phyloP scores from a whole-genome alignment of 2,329 filamentous ascomycete genomes.

The Sarocladium kiliense region DNA sequence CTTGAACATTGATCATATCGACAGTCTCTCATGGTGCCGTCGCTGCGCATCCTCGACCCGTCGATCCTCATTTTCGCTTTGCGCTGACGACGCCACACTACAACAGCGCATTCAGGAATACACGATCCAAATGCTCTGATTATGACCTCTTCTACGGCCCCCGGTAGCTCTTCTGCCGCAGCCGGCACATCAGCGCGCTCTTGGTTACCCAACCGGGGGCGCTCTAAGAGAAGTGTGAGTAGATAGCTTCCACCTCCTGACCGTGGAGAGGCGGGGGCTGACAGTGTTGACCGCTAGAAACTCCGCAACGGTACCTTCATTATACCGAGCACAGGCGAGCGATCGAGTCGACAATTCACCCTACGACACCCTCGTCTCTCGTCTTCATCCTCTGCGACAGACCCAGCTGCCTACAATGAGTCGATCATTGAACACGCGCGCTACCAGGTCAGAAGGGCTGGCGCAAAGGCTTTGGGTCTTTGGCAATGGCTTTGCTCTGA shows the following conservation, averaged over 20 bases:
- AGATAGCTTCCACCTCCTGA: not conserved
- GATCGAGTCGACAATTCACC: conserved; percentile 73
- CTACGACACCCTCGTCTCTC: conserved; percentile 41
- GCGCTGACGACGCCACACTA: not conserved
- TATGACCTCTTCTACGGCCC: not conserved
- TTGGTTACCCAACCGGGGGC: conserved; percentile 6
- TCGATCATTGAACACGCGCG: conserved; percentile 1
- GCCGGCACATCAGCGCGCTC: conserved; percentile 3
- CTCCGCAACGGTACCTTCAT: conserved; percentile 83
- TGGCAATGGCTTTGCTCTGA: conserved; percentile 64
- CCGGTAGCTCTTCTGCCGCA: not conserved
- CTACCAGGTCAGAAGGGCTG: conserved; percentile 21
- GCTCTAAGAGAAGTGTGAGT: conserved; percentile 8
- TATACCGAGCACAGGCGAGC: conserved; percentile 79
- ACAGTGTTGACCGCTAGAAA: conserved; percentile 42
- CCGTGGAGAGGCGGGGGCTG: not conserved
- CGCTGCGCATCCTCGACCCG: not conserved
- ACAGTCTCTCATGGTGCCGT: not conserved
- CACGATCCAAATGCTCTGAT: not conserved
- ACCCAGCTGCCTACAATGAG: not conserved
- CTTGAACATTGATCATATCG: not conserved
- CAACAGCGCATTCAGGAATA: not conserved
- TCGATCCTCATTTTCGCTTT: conserved; percentile 4
- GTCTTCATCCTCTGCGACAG: not conserved
- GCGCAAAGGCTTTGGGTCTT: conserved; percentile 32